These are phyloP conservation scores for Terfezia claveryi DNA, from an alignment of 495 filamentous ascomycete species.

Conservation along the genomic window DNA sequence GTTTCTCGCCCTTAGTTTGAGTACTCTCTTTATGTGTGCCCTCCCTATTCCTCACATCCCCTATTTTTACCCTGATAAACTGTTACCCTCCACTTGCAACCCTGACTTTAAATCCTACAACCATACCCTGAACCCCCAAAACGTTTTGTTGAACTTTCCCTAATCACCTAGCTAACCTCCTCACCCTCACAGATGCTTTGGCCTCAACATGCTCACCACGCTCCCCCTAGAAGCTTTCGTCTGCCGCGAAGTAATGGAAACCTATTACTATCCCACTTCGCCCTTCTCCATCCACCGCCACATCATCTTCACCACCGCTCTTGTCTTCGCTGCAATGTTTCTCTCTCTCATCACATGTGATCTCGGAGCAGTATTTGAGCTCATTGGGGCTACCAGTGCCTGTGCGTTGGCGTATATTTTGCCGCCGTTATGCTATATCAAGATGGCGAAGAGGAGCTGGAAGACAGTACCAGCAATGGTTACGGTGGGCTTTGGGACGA, in stretches of 20 bases:
- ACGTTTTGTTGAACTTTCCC: conserved; percentile 6
- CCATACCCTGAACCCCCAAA: too few relatives aligned
- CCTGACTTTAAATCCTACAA: too few relatives aligned
- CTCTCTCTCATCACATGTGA: conserved; percentile 73
- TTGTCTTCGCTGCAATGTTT: conserved; percentile 60
- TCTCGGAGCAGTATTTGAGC: conserved; percentile 77
- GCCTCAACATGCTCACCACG: conserved; percentile 95
- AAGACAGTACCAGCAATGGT: conserved; percentile 46
- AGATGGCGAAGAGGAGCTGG: conserved; percentile 58
- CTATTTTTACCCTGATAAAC: too few relatives aligned
- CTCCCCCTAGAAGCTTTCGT: conserved; percentile 91
- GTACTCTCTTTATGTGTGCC: too few relatives aligned
- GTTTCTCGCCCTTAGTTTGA: conserved; percentile 4
- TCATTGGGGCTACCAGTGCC: conserved; percentile 86
- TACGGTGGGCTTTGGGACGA: conserved; percentile 51
- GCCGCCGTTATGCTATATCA: conserved; percentile 85
- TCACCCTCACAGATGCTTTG: conserved; percentile 41
- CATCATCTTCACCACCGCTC: conserved; percentile 54
- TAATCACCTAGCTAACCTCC: neutral
- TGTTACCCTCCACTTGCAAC: too few relatives aligned
- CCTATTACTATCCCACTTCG: conserved; percentile 68
- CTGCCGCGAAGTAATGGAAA: conserved; percentile 86
- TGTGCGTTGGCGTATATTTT: conserved; percentile 88
- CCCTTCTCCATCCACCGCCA: conserved; percentile 68
- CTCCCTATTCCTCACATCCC: too few relatives aligned